These are phyloP conservation scores for Hansenula lynferdii DNA, from an alignment of 1,139 yeast genomes.

Conservation along the genomic window DNA sequence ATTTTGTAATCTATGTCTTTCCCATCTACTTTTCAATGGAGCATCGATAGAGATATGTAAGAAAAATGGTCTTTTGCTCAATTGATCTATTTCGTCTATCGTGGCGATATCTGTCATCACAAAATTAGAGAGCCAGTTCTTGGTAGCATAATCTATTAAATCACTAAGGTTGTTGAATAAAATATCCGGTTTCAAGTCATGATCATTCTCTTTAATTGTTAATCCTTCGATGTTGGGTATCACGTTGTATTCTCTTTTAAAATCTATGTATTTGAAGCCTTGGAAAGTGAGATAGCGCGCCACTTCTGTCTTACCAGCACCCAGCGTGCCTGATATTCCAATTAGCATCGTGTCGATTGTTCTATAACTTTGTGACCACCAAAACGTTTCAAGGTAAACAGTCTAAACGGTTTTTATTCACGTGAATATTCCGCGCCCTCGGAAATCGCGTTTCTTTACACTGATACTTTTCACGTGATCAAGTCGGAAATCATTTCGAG, in stretches of 20 bases:
- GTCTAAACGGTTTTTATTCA: neutral
- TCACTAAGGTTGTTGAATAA: constrained; percentile 35
- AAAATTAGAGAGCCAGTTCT: constrained; percentile 59
- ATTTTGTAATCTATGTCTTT: constrained; percentile 35
- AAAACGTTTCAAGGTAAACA: neutral
- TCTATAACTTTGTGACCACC: no score
- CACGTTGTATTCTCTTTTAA: constrained; percentile 9
- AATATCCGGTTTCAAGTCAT: constrained; percentile 21
- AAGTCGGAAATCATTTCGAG: neutral
- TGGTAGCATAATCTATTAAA: constrained; percentile 61
- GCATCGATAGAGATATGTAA: constrained; percentile 80
- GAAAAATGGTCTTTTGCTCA: constrained; percentile 80
- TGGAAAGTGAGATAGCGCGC: constrained; percentile 51
- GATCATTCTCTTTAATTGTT: constrained; percentile 12
- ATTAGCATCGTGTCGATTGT: constrained; percentile 50
- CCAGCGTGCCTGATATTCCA: constrained; percentile 69
- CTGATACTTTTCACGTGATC: neutral
- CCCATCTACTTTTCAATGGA: constrained; percentile 51
- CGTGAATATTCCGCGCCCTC: no score
- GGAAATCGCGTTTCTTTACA: neutral
- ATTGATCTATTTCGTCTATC: constrained; percentile 38
- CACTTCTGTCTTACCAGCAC: constrained; percentile 68
- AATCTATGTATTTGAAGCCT: constrained; percentile 43
- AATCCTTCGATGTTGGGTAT: constrained; percentile 9
- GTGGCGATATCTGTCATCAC: constrained; percentile 53